These are phyloP conservation scores for Sistotremastrum suecicum DNA, from an alignment of 768 basidiomycete genomes.

Conservation along the genomic window DNA sequence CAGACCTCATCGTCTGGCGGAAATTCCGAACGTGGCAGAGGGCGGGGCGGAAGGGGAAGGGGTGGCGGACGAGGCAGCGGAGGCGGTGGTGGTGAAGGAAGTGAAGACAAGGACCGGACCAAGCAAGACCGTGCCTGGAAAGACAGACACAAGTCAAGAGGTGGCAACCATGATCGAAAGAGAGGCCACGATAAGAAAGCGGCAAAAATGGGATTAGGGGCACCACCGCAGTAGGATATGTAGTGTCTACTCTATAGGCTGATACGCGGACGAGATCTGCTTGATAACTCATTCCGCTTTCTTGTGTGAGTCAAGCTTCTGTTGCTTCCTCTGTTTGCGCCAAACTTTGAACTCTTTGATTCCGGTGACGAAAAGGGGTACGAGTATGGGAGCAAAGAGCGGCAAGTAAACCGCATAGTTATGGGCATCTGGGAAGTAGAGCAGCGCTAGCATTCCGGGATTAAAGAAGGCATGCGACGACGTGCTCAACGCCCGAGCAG, in stretches of 20 bases:
- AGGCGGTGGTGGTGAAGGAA: slow-evolving; percentile 21
- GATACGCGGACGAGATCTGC: too few relatives aligned
- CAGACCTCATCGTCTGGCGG: slow-evolving; percentile 4
- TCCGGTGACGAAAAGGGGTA: slow-evolving; percentile 66
- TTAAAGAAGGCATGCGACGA: slow-evolving; percentile 90
- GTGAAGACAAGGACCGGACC: slow-evolving; percentile 23
- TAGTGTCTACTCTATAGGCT: too few relatives aligned
- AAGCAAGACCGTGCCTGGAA: slow-evolving; percentile 55
- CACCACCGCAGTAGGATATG: too few relatives aligned
- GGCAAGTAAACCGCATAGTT: slow-evolving; percentile 96
- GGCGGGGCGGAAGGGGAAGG: slow-evolving; percentile 27
- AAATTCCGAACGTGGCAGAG: slow-evolving; percentile 8
- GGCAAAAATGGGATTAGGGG: slow-evolving; percentile 35
- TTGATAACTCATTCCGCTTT: too few relatives aligned
- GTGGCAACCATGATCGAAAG: slow-evolving; percentile 62
- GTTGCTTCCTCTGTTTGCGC: slow-evolving; percentile 18
- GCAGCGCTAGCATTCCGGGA: slow-evolving; percentile 86
- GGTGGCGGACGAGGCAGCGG: slow-evolving; percentile 22
- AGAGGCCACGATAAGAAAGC: slow-evolving; percentile 86
- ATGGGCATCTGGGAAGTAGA: slow-evolving; percentile 97
- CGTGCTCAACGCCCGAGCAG: slow-evolving; percentile 44
- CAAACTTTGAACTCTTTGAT: slow-evolving; percentile 60
- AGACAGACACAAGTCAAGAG: slow-evolving; percentile 62
- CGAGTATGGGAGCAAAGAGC: slow-evolving; percentile 79
- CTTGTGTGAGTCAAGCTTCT: too few relatives aligned